These are phyloP conservation scores for Trichoderma atrobrunneum DNA, from an alignment of 2,329 filamentous ascomycete species.

Conservation along the genomic window DNA sequence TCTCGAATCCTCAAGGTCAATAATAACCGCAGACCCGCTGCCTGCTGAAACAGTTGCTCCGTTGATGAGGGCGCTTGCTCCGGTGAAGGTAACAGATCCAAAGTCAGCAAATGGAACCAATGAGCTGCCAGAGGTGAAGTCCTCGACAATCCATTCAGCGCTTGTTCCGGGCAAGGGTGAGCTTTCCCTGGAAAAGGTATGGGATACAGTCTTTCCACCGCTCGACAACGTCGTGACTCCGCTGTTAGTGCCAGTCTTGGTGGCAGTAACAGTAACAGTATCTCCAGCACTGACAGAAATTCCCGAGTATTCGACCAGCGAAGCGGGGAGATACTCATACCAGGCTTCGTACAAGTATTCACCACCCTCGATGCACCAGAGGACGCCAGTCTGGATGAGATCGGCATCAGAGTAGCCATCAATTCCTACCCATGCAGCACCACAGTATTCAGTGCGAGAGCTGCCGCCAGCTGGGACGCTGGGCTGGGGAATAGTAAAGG, in stretches of 20 bases:
- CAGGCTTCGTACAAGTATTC: neutral
- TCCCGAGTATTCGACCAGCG: neutral
- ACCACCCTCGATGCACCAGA: neutral
- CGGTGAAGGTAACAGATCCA: constrained; percentile 5
- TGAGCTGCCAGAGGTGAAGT: neutral
- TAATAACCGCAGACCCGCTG: neutral
- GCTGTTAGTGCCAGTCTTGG: neutral
- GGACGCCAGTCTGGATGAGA: neutral
- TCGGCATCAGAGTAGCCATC: neutral
- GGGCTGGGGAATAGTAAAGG: neutral
- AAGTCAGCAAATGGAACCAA: neutral
- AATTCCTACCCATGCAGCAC: neutral
- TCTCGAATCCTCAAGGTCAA: neutral
- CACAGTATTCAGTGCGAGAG: neutral
- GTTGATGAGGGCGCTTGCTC: neutral
- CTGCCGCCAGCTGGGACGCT: neutral
- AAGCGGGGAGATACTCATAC: neutral
- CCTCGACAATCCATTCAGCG: neutral
- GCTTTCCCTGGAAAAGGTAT: neutral
- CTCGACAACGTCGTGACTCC: neutral
- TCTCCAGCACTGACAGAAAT: neutral
- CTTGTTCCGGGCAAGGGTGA: neutral
- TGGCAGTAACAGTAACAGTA: neutral
- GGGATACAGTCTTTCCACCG: neutral
- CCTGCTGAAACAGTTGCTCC: neutral